Base-by-base conservation (phyloP, 2,329 filamentous ascomycete species). In the Botryotinia convoluta region DNA sequence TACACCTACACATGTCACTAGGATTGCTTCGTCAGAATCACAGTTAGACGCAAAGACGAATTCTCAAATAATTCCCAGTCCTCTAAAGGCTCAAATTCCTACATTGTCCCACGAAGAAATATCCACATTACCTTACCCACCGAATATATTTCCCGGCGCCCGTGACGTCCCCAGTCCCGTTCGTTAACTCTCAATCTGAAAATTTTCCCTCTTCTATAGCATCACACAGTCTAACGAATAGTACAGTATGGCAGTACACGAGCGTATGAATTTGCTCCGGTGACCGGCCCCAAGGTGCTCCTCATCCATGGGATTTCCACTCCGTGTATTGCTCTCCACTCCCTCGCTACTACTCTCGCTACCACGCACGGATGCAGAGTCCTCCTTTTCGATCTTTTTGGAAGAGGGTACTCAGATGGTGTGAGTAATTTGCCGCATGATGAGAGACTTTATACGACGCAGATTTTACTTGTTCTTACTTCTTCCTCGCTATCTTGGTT, bases 271-370 rank as follows among this genome's bases (percentile, higher is more conserved):
- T 96, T 91, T 87, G 94, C 94, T 0, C 92, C 92, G 0, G 86
- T 89, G 74, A 83, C 87, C 51, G 93, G 93, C 1, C 86, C 89
- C 42, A 94, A 91, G 79, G 89, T 95, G 1, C 83, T 97, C 22
- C 83, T 97, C 39, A 83, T 97, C 26, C 94, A 95, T 81, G 94
- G 94, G 8, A 95, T 96, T 78, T 92, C 90, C 68, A 96, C 93
- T 9, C 93, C 94, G 0, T 90, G 90, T 75, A 84, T 95, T 65
- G 87, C 92, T 0, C 83, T 95, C 29, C 90, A 89, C 3, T 86
- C 88, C 60, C 81, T 96, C 51, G 92, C 91, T 22, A 85, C 89
- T 79, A 87, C 86, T 70, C 85, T 97, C 69, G 92, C 88, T 0
- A 83, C 84, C 10, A 86, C 85, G 72, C 35, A 57, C 35, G 92